Conservation (phyloP, 1,284 basidiomycete species). For the Cryptococcus jaspeensis region DNA sequence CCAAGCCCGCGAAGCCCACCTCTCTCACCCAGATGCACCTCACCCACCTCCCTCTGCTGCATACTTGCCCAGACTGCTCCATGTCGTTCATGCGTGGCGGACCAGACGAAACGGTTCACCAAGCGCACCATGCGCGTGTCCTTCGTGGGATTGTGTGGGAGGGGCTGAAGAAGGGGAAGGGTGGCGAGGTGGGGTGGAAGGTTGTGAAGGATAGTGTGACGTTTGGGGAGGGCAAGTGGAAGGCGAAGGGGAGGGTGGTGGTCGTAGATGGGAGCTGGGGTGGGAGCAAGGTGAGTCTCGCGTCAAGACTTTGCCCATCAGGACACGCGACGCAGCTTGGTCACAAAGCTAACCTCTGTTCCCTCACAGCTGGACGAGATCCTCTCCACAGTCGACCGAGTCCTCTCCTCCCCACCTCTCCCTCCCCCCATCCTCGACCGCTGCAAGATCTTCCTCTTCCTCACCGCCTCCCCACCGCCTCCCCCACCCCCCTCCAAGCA, state of each 20-base stretch:
- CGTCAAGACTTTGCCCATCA: not conserved
- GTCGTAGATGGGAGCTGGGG: constrained; percentile 38
- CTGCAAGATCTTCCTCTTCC: constrained; percentile 50
- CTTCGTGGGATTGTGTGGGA: constrained; percentile 51
- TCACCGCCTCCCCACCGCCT: constrained; percentile 40
- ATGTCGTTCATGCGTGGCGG: constrained; percentile 53
- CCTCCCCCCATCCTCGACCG: constrained; percentile 38
- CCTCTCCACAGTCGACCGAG: constrained; percentile 49
- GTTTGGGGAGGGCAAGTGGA: constrained; percentile 22
- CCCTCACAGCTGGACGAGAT: constrained; percentile 45
- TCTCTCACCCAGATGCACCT: constrained; percentile 37
- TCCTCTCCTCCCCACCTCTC: constrained; percentile 49
- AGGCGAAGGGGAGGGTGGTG: constrained; percentile 36
- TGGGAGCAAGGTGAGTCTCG: constrained; percentile 25
- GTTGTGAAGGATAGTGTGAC: constrained; percentile 25
- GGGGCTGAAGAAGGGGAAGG: constrained; percentile 23
- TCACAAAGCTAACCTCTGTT: not conserved
- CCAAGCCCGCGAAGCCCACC: constrained; percentile 1
- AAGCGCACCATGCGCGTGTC: constrained; percentile 49
- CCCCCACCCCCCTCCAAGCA: constrained; percentile 1
- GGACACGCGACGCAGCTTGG: too few species aligned
- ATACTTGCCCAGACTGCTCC: constrained; percentile 48
- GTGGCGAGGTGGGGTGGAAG: constrained; percentile 25
- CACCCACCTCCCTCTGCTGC: constrained; percentile 32
- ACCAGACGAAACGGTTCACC: constrained; percentile 49